Evolutionary conservation across 257 asterid genomes (phyloP), one percentile per base, ranked within the genome.

Genomic region (Oldenlandia corymbosa): DNA sequence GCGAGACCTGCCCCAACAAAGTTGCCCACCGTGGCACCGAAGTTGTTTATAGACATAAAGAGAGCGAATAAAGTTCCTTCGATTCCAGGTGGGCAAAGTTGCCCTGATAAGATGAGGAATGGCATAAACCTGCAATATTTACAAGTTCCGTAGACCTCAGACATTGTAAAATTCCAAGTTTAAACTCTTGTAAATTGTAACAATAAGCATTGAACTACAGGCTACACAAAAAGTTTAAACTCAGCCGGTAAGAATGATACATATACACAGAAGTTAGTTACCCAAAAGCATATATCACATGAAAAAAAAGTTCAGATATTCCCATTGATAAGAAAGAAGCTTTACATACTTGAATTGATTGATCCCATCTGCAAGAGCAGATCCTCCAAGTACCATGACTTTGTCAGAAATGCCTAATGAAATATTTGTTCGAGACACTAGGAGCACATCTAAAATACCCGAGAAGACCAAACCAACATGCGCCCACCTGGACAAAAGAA

Each of bases 31-130:
- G 96, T 83, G 2, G 87, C 68, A 18, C 96, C 98, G 57, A 91
- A 75, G 81, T 91, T 91, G 85, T 85, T 91, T 71, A 88, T 86
- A 11, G 96, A 91, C 98, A 91, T 91, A 30, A 91, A 88, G 66
- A 91, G 90, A 5, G 98, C 96, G 70, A 88, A 91, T 24, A 91
- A 54, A 13, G 98, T 91, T 75, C 98, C 96, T 77, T 88, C 96
- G 18, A 91, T 79, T 23, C 96, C 96, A 12, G 96, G 96, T 39
- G 98, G 98, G 82, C 96, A 91, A 21, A 91, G 94, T 69, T 91
- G 98, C 48, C 98, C 98, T 2, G 98, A 91, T 68, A 91, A 80
- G 76, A 91, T 86, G 1, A 91, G 90, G 77, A 91, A 88, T 26
- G 96, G 98, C 96, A 91, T 91, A 71, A 88, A 91, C 84, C 98